phyloP scores from a whole-genome alignment of 352 stramenopile species.

The Globisporangium uncinulatum region DNA sequence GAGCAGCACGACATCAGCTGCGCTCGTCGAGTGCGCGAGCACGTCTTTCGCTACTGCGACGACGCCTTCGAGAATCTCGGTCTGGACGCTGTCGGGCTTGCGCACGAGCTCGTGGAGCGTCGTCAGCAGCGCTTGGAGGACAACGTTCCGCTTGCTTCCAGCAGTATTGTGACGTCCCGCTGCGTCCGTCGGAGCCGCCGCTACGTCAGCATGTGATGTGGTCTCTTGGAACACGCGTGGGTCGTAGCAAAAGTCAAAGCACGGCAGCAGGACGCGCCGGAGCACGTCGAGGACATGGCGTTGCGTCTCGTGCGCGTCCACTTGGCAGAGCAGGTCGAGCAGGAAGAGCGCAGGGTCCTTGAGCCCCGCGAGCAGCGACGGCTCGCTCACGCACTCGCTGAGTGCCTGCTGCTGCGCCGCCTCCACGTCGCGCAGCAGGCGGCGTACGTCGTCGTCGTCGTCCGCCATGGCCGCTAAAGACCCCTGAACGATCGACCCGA shows the following conservation, averaged over 20 bases:
- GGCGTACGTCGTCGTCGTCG: constrained; percentile 17
- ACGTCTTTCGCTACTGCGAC: constrained; percentile 41
- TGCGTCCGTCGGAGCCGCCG: neutral
- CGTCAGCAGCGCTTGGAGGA: constrained; percentile 47
- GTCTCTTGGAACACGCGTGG: constrained; percentile 24
- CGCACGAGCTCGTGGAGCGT: constrained; percentile 34
- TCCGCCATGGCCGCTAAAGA: neutral
- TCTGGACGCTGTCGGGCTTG: constrained; percentile 15
- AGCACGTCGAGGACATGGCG: constrained; percentile 33
- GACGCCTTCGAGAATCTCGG: constrained; percentile 26
- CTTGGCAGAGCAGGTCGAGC: constrained; percentile 37
- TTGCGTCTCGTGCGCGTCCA: constrained; percentile 17
- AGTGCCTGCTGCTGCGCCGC: constrained; percentile 29
- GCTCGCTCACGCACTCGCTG: constrained; percentile 17
- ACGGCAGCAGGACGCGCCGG: constrained; percentile 31
- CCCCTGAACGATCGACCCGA: no score
- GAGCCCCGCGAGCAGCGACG: constrained; percentile 20
- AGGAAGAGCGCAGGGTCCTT: constrained; percentile 45
- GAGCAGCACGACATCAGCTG: constrained; percentile 51
- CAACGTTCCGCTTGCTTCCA: constrained; percentile 22
- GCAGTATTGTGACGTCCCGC: neutral
- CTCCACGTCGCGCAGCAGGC: constrained; percentile 37
- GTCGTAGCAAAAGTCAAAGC: constrained; percentile 34
- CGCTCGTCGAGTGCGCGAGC: constrained; percentile 53
- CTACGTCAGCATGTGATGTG: no score